Evolutionary conservation across 495 filamentous ascomycete genomes (phyloP), one percentile per base, ranked within the genome.

Genomic region (Trichoderma orchidacearum): DNA sequence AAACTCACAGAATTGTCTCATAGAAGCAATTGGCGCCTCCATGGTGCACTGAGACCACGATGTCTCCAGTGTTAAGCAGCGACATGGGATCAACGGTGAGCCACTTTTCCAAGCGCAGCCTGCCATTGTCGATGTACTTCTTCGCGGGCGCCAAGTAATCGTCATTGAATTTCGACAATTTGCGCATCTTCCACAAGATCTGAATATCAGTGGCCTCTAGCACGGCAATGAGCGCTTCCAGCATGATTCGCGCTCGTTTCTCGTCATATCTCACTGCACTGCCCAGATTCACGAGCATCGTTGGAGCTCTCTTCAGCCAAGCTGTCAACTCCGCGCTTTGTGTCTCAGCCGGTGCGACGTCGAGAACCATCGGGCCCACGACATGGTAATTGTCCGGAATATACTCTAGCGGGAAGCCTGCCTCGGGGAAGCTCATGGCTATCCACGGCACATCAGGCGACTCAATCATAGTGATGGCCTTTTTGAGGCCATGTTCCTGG

Each of bases 1-100:
- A 32, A 29, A 71, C 72, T 59, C 63, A 79, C 75, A 71, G 68
- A 51, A 76, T 66, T 2, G 72, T 72, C 58, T 79, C 76, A 55
- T 76, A 74, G 51, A 68, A 79, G 23, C 72, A 77, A 53, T 77
- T 77, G 0, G 73, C 70, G 23, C 76, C 76, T 6, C 76, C 76
- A 59, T 80, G 76, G 54, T 80, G 75, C 7, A 78, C 74, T 23
- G 68, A 72, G 11, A 66, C 69, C 21, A 72, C 60, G 9, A 78
- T 66, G 30, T 71, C 57, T 0, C 73, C 74, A 0, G 63, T 73
- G 53, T 72, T 57, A 9, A 77, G 61, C 45, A 80, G 60, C 0
- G 73, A 68, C 53, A 73, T 64, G 21, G 75, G 75, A 53, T 77
- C 71, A 1, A 72, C 68, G 30, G 72, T 51, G 9, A 78, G 68